Conservation (phyloP, 1,284 basidiomycete genomes). For the Boletus sp. region DNA sequence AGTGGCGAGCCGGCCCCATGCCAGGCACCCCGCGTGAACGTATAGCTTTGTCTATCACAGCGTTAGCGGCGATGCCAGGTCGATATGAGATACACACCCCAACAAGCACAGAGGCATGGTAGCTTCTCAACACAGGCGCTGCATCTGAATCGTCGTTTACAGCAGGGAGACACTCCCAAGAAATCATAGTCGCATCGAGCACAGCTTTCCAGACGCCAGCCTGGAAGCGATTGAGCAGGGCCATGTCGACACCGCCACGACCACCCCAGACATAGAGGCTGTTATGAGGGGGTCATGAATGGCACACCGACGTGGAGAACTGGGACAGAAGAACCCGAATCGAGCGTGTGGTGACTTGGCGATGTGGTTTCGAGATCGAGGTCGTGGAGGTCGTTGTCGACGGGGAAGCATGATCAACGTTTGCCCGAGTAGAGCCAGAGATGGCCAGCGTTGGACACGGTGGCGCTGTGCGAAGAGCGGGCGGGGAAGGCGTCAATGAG, state of each 20-base stretch:
- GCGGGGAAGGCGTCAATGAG: constrained; percentile 15
- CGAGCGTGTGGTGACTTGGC: constrained; percentile 10
- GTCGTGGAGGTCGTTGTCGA: constrained; percentile 39
- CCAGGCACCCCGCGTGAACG: constrained; percentile 49
- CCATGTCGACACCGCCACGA: constrained; percentile 45
- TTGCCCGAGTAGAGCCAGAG: constrained; percentile 50
- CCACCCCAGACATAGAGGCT: constrained; percentile 49
- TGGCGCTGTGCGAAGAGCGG: constrained; percentile 34
- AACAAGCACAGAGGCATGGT: constrained; percentile 24
- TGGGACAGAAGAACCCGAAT: constrained; percentile 5
- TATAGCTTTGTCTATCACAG: constrained; percentile 38
- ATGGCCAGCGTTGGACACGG: constrained; percentile 30
- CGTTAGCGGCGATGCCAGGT: neutral
- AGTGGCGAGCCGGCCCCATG: constrained; percentile 38
- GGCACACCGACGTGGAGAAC: constrained; percentile 44
- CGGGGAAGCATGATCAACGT: constrained; percentile 44
- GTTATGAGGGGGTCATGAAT: constrained; percentile 29
- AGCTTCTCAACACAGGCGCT: constrained; percentile 27
- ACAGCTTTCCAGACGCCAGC: constrained; percentile 38
- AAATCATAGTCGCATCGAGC: constrained; percentile 2
- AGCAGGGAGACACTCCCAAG: constrained; percentile 26
- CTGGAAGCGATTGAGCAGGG: constrained; percentile 37
- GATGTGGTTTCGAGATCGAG: constrained; percentile 24
- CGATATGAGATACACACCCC: constrained; percentile 1
- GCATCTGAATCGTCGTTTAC: constrained; percentile 24